A percentile compares a stretch with the other conserved stretches of the same genome.
phyloP scores from a whole-genome alignment of 2,329 filamentous ascomycete genomes.

The Lachnellula suecica region DNA sequence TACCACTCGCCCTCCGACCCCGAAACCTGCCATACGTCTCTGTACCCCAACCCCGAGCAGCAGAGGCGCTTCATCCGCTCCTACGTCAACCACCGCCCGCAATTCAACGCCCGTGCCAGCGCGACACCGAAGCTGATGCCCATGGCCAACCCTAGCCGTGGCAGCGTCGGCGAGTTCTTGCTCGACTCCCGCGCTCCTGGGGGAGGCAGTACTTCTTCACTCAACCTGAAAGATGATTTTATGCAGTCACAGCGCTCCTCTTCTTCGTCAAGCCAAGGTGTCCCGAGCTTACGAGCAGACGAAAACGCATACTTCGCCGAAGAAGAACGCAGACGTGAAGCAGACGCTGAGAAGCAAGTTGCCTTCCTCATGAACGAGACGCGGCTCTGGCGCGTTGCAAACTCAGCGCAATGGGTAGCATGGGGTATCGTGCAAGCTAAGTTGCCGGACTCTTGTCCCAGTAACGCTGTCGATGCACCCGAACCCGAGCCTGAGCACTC shows the following conservation, averaged over 20 bases:
- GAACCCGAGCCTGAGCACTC: slow-evolving; percentile 2
- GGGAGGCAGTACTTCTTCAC: slow-evolving; percentile 35
- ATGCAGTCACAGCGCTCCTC: background rate
- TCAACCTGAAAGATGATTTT: background rate
- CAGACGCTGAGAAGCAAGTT: slow-evolving; percentile 65
- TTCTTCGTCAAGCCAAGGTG: background rate
- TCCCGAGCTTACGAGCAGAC: slow-evolving; percentile 12
- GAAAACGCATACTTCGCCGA: slow-evolving; percentile 40
- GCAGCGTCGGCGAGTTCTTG: slow-evolving; percentile 57
- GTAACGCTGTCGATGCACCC: slow-evolving; percentile 1
- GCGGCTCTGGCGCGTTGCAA: slow-evolving; percentile 81
- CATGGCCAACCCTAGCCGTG: slow-evolving; percentile 16
- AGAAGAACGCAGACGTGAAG: slow-evolving; percentile 61
- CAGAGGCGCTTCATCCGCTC: slow-evolving; percentile 82
- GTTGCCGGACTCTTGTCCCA: slow-evolving; percentile 55
- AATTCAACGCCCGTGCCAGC: slow-evolving; percentile 53
- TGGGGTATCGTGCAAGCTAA: slow-evolving; percentile 98
- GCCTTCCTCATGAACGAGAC: slow-evolving; percentile 74
- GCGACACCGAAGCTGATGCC: slow-evolving; percentile 33
- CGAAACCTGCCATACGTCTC: slow-evolving; percentile 64
- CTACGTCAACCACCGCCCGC: slow-evolving; percentile 80
- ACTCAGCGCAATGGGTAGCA: slow-evolving; percentile 87
- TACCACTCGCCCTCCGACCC: slow-evolving; percentile 71
- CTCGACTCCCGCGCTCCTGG: slow-evolving; percentile 69
- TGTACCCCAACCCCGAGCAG: slow-evolving; percentile 78